These are phyloP conservation scores for Gremmenia infestans DNA, from an alignment of 2,329 filamentous ascomycete species.

Conservation along the genomic window DNA sequence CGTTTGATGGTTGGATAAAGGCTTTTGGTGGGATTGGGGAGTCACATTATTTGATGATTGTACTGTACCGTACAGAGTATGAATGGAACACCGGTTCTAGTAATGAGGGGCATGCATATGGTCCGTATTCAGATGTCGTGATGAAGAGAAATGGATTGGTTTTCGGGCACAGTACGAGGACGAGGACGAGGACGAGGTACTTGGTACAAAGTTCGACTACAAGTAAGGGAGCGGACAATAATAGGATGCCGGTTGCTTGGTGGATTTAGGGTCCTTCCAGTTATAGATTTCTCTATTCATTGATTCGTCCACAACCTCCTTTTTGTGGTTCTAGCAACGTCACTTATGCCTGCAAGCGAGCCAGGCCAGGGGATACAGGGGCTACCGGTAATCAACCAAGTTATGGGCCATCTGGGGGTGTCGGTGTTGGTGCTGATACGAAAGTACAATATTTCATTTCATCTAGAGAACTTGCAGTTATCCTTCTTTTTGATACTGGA, in stretches of 20 bases:
- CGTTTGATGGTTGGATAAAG: neutral
- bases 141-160: neutral
- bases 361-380: neutral
- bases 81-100: too few species aligned
- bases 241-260: slow-evolving; percentile 1
- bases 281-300: neutral
- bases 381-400: neutral
- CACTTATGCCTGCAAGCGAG: neutral
- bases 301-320: neutral
- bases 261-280: neutral
- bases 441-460: neutral
- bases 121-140: neutral
- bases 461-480: neutral
- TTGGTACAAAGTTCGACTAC: neutral
- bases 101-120: neutral
- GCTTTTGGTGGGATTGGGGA: neutral
- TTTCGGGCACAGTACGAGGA: neutral
- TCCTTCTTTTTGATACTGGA: too few species aligned
- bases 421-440: neutral
- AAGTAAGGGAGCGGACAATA: neutral
- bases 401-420: neutral
- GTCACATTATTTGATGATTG: neutral
- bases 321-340: neutral
- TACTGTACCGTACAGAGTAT: too few species aligned
- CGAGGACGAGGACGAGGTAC: neutral